A percentile compares a stretch with the other conserved stretches of the same genome.
phyloP scores from a whole-genome alignment of 495 filamentous ascomycete genomes.

The Usnea hakonensis region DNA sequence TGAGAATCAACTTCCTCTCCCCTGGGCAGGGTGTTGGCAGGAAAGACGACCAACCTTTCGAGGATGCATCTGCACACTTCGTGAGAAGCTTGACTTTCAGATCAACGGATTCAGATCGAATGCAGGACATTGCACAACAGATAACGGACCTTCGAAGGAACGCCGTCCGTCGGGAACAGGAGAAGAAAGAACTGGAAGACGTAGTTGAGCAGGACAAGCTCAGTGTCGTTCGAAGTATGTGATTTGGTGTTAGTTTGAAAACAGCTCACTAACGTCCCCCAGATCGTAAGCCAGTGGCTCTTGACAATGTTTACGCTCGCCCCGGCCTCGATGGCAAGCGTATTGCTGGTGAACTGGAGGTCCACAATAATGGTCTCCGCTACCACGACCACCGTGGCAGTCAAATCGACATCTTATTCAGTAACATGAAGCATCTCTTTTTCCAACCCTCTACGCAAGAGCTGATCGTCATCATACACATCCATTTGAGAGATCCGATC shows the following conservation, averaged over 20 bases:
- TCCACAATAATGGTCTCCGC: slow-evolving; percentile 97
- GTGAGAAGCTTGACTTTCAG: slow-evolving; percentile 90
- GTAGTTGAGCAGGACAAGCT: slow-evolving; percentile 99
- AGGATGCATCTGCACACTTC: slow-evolving; percentile 92
- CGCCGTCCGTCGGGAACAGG: slow-evolving; percentile 81
- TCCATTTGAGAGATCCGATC: slow-evolving; percentile 96
- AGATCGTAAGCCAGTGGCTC: slow-evolving; percentile 79
- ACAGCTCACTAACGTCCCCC: slow-evolving; percentile 27
- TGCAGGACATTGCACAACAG: slow-evolving; percentile 78
- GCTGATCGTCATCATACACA: slow-evolving; percentile 94
- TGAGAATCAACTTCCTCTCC: slow-evolving; percentile 94
- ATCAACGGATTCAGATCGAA: slow-evolving; percentile 77
- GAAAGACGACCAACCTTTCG: slow-evolving; percentile 98
- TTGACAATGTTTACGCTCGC: slow-evolving; percentile 89
- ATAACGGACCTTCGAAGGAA: slow-evolving; percentile 93
- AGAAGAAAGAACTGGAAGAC: slow-evolving; percentile 99
- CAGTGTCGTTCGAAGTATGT: slow-evolving; percentile 76
- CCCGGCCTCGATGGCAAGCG: slow-evolving; percentile 94
- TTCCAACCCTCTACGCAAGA: slow-evolving; percentile 97
- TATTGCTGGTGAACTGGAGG: slow-evolving; percentile 88
- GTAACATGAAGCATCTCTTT: slow-evolving; percentile 97
- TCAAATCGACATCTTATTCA: slow-evolving; percentile 85
- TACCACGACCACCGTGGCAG: slow-evolving; percentile 63
- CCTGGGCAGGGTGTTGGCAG: slow-evolving; percentile 95
- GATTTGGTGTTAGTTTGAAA: slow-evolving; percentile 8